These are phyloP conservation scores for Choiromyces venosus DNA, from an alignment of 495 filamentous ascomycete species.

Conservation along the genomic window DNA sequence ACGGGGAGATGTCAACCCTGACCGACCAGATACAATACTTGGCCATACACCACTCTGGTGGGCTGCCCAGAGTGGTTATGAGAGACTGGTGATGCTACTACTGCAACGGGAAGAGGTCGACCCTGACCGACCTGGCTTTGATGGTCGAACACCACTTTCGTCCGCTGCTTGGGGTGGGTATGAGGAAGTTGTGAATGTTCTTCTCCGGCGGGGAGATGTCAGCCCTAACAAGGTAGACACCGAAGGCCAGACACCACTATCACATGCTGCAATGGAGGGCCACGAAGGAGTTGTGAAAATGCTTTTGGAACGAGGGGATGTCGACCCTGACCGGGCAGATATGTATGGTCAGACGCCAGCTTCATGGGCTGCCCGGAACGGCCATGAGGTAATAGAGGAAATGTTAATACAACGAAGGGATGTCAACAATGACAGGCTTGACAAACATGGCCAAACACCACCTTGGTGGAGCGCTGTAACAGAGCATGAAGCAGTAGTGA, in stretches of 20 bases:
- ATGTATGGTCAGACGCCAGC: background rate
- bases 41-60: background rate
- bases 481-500: background rate
- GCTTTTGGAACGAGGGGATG: background rate
- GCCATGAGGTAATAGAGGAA: too few species aligned
- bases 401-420: too few species aligned
- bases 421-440: background rate
- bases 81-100: background rate
- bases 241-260: background rate
- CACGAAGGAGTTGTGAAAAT: background rate
- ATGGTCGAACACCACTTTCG: background rate
- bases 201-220: background rate
- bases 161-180: background rate
- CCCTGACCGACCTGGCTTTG: background rate
- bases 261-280: background rate
- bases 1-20: background rate
- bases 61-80: background rate
- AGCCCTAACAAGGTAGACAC: background rate
- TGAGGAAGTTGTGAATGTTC: background rate
- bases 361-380: background rate
- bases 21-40: background rate
- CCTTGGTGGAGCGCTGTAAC: background rate
- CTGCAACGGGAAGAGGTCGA: background rate
- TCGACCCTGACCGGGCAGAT: background rate
- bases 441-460: background rate